Base-by-base conservation (phyloP, 2,329 filamentous ascomycete species). In the Alternaria sp. region DNA sequence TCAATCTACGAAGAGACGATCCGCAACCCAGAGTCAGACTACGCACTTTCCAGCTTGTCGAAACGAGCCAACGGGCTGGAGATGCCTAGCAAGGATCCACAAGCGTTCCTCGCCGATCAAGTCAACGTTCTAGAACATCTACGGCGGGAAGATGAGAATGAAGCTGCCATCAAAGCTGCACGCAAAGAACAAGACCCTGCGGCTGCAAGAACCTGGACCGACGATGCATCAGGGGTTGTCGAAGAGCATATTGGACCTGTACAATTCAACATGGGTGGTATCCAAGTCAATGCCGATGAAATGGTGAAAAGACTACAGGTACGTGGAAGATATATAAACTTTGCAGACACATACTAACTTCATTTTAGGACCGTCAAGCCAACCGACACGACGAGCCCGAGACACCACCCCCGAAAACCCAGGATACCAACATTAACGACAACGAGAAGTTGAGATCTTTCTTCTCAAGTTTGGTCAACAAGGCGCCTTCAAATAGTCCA, bases 241-340 rank as follows among this genome's bases (percentile, higher is more conserved):
- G 77, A 79, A 54, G 75, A 79, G 58, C 93, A 96, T 70, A 96
- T 97, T 71, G 93, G 93, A 0, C 93, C 93, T 0, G 93, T 97
- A 64, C 93, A 97, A 73, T 97, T 98, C 81, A 99, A 99, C 76
- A 95, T 99, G 85, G 95, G 95, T 40, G 95, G 95, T 52, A 97
- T 99, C 63, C 93, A 97, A 74, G 91, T 97, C 29, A 93, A 97
- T 78, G 93, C 93, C 8, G 93, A 97, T 72, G 93, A 97, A 71
- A 95, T 96, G 90, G 80, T 97, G 57, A 90, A 93, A 77, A 87
- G 90, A 69, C 82, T 96, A 60, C 93, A 93, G 86, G 92, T 94
- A 79, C 36, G 68, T 56, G n/a, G 8, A 23, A 2, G 10, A 13
- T 33, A 17, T 2, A 9, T 11, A 8, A 6, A 23, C n/a, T 2